These are phyloP conservation scores for Phylloboletellus chloephorus DNA, from an alignment of 1,284 basidiomycete species.

Conservation along the genomic window DNA sequence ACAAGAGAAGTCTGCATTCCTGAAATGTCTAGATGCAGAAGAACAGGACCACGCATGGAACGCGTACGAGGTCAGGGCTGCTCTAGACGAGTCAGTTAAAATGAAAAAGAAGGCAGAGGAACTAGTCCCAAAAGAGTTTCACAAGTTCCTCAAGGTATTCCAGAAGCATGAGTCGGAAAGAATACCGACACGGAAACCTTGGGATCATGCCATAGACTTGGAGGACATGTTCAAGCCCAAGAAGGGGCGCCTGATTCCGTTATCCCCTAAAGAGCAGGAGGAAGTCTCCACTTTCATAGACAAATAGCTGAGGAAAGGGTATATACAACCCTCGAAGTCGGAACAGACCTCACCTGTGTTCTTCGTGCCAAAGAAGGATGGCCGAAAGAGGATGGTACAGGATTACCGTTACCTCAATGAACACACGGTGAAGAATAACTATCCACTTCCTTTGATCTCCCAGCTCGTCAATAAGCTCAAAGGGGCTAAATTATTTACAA, in stretches of 20 bases:
- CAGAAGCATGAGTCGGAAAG: background rate
- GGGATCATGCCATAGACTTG: conserved; percentile 1
- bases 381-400: background rate
- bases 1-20: background rate
- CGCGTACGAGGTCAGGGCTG: too few species aligned
- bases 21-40: too few species aligned
- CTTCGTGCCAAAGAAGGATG: conserved; percentile 4
- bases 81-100: background rate
- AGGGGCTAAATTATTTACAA: background rate
- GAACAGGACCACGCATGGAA: too few species aligned
- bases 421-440: background rate
- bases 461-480: background rate
- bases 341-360: background rate
- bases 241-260: background rate
- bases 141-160: background rate
- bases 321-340: conserved; percentile 1
- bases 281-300: conserved; percentile 12
- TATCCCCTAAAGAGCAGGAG: background rate
- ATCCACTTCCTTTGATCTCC: conserved; percentile 10
- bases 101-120: background rate
- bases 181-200: background rate
- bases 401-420: background rate
- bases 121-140: background rate
- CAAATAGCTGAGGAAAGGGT: conserved; percentile 2
- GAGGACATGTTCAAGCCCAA: background rate